Percentiles rank a stretch among this genome's conserved stretches.
These are phyloP conservation scores for Ceratobasidium sp. DNA, from an alignment of 1,284 basidiomycete genomes.

Conservation along the genomic window DNA sequence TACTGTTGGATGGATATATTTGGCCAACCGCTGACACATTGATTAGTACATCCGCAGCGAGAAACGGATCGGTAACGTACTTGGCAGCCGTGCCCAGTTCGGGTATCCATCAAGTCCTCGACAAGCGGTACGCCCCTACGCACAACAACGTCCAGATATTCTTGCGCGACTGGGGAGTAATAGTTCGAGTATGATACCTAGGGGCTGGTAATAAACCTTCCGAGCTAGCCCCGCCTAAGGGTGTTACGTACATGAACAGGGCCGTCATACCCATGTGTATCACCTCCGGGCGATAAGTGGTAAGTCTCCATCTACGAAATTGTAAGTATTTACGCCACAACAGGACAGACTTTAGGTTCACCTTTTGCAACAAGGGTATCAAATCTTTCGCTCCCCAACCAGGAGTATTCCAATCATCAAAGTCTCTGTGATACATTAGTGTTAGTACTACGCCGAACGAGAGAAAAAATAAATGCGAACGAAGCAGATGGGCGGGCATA, in stretches of 20 bases:
- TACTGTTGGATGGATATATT: conserved; percentile 32
- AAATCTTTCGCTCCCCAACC: conserved; percentile 35
- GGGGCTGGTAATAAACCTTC: background rate
- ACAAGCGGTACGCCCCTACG: conserved; percentile 22
- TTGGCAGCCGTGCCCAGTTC: conserved; percentile 40
- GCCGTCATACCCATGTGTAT: conserved; percentile 33
- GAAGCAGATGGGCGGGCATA: conserved; percentile 28
- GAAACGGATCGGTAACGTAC: background rate
- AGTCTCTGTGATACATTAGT: conserved; percentile 20
- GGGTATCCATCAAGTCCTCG: conserved; percentile 24
- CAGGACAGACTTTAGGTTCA: background rate
- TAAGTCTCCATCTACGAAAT: conserved; percentile 26
- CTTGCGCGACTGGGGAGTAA: conserved; percentile 18
- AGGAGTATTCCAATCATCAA: conserved; percentile 41
- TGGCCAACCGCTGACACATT: conserved; percentile 9
- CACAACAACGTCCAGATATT: conserved; percentile 28
- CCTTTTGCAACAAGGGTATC: conserved; percentile 32
- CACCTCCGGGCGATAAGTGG: conserved; percentile 7
- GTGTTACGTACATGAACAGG: conserved; percentile 13
- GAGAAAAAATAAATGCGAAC: background rate
- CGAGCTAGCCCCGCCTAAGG: background rate
- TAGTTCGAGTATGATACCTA: conserved; percentile 37
- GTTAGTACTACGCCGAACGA: too few species aligned
- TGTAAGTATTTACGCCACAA: background rate
- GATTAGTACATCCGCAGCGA: background rate